Evolutionary conservation across 345 rosid genomes (phyloP), one percentile per base, ranked within the genome.

Genomic region (Moricandia arvensis): DNA sequence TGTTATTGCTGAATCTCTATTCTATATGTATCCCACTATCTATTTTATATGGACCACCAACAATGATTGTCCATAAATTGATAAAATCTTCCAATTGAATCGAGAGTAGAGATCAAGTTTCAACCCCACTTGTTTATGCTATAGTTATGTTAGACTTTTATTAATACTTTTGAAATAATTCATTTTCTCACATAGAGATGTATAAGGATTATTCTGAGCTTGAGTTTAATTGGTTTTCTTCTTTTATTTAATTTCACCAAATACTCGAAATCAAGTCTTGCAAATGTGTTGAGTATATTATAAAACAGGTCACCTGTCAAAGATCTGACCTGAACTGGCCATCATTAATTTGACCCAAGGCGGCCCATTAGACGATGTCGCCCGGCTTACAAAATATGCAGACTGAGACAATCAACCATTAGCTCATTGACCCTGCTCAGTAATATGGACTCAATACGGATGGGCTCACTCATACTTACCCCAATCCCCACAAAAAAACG

Each of bases 61-160:
- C 41, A 24, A 64, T 24, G 37, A 57, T 35, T 21, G 15, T 55
- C 63, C 10, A 69, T 37, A 55, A 54, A 30, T 69, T 69, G 53
- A 69, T 26, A 8, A n/a, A 57, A 26, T 57, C 63, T 57, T 26
- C 73, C 37, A 6, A 4, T 55, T 8, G 47, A 69, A 18, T 68
- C 18, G 12, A 53, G 33, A 33, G 31, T 33, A 37, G 3, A 5
- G 11, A 30, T 49, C 66, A n/a, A 66, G 43, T 54, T 53, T 55
- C 63, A 55, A 15, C 26, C 24, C 26, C 26, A 33, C 59, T 49
- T 3, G 31, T 30, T 47, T 29, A 45, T 65, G 57, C 57, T 27
- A 0, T 10, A 58, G 9, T 58, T 26, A 13, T 33, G 7, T 9
- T 11, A 38, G 45, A 38, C 45, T n/a, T 41, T 41, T 5, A n/a